These are phyloP conservation scores for Xerocomellus dryophilus DNA, from an alignment of 768 basidiomycete species.

Conservation along the genomic window DNA sequence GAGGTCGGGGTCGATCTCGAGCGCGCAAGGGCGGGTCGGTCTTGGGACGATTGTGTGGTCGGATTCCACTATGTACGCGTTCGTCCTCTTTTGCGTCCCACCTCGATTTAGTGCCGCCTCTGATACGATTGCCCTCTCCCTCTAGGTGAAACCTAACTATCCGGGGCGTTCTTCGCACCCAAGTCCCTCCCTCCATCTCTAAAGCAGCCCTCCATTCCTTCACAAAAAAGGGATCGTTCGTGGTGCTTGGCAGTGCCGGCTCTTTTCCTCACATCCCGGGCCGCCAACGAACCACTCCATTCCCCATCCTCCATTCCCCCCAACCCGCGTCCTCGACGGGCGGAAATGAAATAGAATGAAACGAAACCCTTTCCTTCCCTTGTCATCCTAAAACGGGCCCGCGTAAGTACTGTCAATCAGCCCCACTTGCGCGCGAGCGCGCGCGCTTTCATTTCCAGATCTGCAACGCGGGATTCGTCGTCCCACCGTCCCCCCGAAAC, in stretches of 20 bases:
- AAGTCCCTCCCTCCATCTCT: conserved; percentile 33
- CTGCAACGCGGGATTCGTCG: conserved; percentile 88
- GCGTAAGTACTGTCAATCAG: background rate
- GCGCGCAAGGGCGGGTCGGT: conserved; percentile 43
- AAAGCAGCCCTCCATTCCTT: background rate
- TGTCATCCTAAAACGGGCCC: background rate
- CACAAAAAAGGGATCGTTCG: background rate
- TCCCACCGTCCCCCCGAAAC: conserved; percentile 60
- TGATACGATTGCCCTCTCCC: background rate
- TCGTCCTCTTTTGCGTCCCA: background rate
- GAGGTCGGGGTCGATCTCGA: conserved; percentile 37
- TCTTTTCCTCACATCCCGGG: too few species aligned
- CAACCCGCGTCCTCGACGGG: background rate
- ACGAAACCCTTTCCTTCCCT: background rate
- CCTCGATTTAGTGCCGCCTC: background rate
- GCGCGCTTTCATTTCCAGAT: conserved; percentile 51
- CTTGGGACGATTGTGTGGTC: conserved; percentile 68
- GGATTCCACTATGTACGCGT: conserved; percentile 75
- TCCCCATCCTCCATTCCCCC: background rate
- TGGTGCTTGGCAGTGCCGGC: too few species aligned
- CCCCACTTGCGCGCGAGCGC: background rate
- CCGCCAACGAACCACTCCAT: background rate
- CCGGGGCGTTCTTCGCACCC: conserved; percentile 89
- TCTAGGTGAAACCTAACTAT: conserved; percentile 80
- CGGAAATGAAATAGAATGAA: conserved; percentile 4